Evolutionary conservation across 345 rosid genomes (phyloP), one percentile per base, ranked within the genome.

Genomic region (Arabis hirsuta): DNA sequence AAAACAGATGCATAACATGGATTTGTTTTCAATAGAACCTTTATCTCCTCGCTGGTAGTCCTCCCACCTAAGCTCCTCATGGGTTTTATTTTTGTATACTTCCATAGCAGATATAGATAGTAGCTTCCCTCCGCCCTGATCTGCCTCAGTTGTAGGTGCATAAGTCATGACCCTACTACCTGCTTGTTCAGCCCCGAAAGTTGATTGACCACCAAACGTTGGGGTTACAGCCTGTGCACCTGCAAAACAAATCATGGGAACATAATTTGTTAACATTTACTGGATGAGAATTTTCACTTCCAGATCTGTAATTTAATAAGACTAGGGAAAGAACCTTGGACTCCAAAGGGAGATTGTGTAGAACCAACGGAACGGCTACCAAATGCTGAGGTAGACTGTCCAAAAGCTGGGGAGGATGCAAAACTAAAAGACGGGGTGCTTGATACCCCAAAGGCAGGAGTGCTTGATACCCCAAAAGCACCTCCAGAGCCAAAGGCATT

Each of bases 21-120:
- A 32, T 39, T 62, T 39, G 66, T 36, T 38, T 19, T 29, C 29
- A 50, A 62, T 41, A 54, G 41, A 59, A 91, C 99, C 98, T 90
- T 95, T 91, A 79, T 95, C 99, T 82, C 99, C 99, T 62, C 66
- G 77, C 71, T 95, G 99, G 72, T 88, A 90, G 71, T 95, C 99
- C 78, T 87, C 99, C 98, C 97, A 88, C 71, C 96, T 81, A 59
- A 95, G 85, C 83, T 92, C 99, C 78, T 95, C 98, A 41, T 87
- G 96, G 79, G 82, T 84, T 81, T 90, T 92, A 39, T 85, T 89
- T 71, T 80, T 86, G 78, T 91, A 81, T 44, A 61, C 82, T 67
- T 90, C 64, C 99, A 92, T 90, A 42, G 97, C 98, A 27, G 96
- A 86, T 81, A 95, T 91, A 19, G 99, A 95, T 68, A 75, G 88